Conservation (phyloP, 2,329 filamentous ascomycete species). For the Aureobasidium mangrovei region DNA sequence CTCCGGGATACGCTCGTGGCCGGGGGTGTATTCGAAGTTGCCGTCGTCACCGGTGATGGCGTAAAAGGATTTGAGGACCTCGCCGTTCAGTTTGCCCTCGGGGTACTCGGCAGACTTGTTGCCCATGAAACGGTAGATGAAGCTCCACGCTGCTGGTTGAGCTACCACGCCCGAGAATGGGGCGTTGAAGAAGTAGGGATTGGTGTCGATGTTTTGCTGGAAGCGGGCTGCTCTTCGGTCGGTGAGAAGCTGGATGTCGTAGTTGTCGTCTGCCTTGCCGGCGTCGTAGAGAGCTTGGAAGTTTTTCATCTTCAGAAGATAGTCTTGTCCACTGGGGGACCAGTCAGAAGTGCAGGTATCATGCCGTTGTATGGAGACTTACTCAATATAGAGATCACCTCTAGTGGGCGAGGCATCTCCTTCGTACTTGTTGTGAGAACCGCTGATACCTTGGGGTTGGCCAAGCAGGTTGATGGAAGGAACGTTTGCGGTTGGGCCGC, state of each 20-base stretch:
- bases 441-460: conserved; percentile 20
- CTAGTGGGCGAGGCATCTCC: conserved; percentile 26
- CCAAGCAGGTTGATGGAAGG: conserved; percentile 18
- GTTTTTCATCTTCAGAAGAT: conserved; percentile 19
- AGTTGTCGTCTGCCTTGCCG: conserved; percentile 21
- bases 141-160: conserved; percentile 22
- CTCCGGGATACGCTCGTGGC: conserved; percentile 35
- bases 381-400: conserved; percentile 25
- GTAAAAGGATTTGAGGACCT: conserved; percentile 33
- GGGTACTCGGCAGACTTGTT: conserved; percentile 33
- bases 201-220: conserved; percentile 23
- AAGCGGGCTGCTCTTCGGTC: conserved; percentile 24
- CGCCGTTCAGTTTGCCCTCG: conserved; percentile 29
- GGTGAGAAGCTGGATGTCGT: conserved; percentile 25
- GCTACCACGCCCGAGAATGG: conserved; percentile 22
- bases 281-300: conserved; percentile 24
- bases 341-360: background rate
- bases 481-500: conserved; percentile 19
- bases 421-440: conserved; percentile 30
- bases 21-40: conserved; percentile 26
- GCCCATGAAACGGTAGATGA: conserved; percentile 32
- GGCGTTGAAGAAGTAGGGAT: conserved; percentile 27
- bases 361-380: conserved; percentile 5
- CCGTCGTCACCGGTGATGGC: conserved; percentile 28
- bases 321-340: conserved; percentile 20